A percentile compares a stretch with the other conserved stretches of the same genome.
Evolutionary conservation across 2,329 filamentous ascomycete species (phyloP).

Genomic region (Mollisiaceae sp.): DNA sequence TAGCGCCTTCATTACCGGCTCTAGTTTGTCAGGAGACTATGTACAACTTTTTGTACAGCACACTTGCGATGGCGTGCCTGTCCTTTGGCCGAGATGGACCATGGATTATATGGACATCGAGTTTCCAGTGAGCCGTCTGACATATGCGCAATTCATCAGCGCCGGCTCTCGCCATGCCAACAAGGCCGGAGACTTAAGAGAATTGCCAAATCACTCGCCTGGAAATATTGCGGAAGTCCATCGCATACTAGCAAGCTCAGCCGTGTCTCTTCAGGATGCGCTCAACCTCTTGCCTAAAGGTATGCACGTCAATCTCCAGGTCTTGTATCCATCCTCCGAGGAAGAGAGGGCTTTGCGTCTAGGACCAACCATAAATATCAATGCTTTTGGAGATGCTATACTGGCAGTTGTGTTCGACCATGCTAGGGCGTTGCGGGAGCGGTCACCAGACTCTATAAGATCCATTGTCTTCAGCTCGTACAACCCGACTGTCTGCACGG

Average conservation of each 20-base stretch:
- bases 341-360: slow-evolving; percentile 75
- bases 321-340: slow-evolving; percentile 79
- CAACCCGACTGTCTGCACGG: slow-evolving; percentile 87
- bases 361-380: slow-evolving; percentile 80
- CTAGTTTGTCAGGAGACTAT: slow-evolving; percentile 94
- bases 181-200: slow-evolving; percentile 47
- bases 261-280: slow-evolving; percentile 79
- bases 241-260: slow-evolving; percentile 73
- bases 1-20: slow-evolving; percentile 89
- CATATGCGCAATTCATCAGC: slow-evolving; percentile 70
- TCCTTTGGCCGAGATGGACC: slow-evolving; percentile 87
- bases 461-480: slow-evolving; percentile 95
- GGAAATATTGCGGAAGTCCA: slow-evolving; percentile 70
- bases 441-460: slow-evolving; percentile 73
- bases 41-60: slow-evolving; percentile 90
- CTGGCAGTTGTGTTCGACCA: slow-evolving; percentile 90
- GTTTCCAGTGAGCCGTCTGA: slow-evolving; percentile 80
- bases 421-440: slow-evolving; percentile 70
- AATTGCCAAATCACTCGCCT: slow-evolving; percentile 52
- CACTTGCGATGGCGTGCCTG: slow-evolving; percentile 83
- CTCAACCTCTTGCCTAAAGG: slow-evolving; percentile 75
- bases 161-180: slow-evolving; percentile 41
- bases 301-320: slow-evolving; percentile 90
- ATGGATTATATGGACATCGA: slow-evolving; percentile 77
- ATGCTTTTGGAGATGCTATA: slow-evolving; percentile 82